Conservation (phyloP, 1,139 yeast genomes). For the Kodamaea arcana region DNA sequence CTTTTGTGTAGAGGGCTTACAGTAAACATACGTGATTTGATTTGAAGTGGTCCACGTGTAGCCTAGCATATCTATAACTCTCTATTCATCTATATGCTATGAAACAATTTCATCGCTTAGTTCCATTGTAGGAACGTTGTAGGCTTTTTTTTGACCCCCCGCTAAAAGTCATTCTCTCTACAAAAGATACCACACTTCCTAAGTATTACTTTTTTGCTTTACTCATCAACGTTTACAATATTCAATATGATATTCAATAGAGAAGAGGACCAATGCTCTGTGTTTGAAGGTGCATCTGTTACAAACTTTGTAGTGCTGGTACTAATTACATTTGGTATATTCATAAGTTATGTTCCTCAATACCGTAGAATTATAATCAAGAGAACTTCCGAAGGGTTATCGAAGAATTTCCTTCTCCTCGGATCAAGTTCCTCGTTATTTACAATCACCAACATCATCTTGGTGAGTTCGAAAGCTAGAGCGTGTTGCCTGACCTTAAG, state of each 20-base stretch:
- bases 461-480: conserved; percentile 55
- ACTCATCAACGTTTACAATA: neutral
- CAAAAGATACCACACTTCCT: no score
- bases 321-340: conserved; percentile 61
- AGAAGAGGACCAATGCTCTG: conserved; percentile 24
- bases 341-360: conserved; percentile 76
- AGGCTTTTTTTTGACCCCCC: neutral
- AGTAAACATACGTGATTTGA: no score
- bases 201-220: no score
- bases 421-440: conserved; percentile 73
- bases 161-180: neutral
- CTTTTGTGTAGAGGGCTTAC: no score
- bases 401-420: conserved; percentile 66
- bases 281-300: conserved; percentile 43
- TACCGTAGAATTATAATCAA: conserved; percentile 57
- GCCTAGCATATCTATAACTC: neutral
- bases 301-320: conserved; percentile 48
- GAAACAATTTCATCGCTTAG: neutral
- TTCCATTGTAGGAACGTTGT: neutral
- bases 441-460: conserved; percentile 63
- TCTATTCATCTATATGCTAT: neutral
- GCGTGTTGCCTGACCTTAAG: conserved; percentile 49
- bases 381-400: conserved; percentile 72
- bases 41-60: no score
- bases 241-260: neutral